Percentiles rank a stretch among this genome's conserved stretches.
Conservation (phyloP, 2,329 filamentous ascomycete genomes). For the Alternaria sp. region DNA sequence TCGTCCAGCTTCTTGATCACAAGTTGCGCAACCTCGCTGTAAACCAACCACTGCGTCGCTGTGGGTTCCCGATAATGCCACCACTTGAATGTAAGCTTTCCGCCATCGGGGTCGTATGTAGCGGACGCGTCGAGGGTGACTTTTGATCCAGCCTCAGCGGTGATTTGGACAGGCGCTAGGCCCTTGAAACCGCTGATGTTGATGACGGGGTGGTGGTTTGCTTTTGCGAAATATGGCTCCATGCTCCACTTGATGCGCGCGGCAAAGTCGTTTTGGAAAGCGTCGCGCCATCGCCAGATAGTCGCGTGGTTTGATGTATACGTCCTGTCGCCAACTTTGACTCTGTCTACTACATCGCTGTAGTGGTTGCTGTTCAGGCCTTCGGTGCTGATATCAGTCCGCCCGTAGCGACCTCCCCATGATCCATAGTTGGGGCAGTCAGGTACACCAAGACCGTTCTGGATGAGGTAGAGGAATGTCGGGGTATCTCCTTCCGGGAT, state of each 20-base stretch:
- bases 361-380: conserved; percentile 46
- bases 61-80: conserved; percentile 56
- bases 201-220: conserved; percentile 58
- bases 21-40: conserved; percentile 51
- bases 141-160: conserved; percentile 49
- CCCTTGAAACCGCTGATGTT: conserved; percentile 52
- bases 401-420: conserved; percentile 58
- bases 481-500: conserved; percentile 63
- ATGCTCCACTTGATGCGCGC: conserved; percentile 58
- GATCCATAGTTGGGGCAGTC: conserved; percentile 57
- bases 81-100: conserved; percentile 56
- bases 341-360: conserved; percentile 47
- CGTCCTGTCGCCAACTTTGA: conserved; percentile 41
- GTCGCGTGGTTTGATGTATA: conserved; percentile 56
- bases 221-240: conserved; percentile 40
- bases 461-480: conserved; percentile 58
- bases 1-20: conserved; percentile 39
- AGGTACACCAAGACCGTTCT: conserved; percentile 56
- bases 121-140: conserved; percentile 54
- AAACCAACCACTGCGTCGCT: conserved; percentile 53
- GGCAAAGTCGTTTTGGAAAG: conserved; percentile 60
- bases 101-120: conserved; percentile 57
- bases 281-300: conserved; percentile 61
- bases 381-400: conserved; percentile 43
- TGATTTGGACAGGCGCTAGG: conserved; percentile 48